Evolutionary conservation across 2,329 filamentous ascomycete genomes (phyloP).

Genomic region (Orbilia oligospora): DNA sequence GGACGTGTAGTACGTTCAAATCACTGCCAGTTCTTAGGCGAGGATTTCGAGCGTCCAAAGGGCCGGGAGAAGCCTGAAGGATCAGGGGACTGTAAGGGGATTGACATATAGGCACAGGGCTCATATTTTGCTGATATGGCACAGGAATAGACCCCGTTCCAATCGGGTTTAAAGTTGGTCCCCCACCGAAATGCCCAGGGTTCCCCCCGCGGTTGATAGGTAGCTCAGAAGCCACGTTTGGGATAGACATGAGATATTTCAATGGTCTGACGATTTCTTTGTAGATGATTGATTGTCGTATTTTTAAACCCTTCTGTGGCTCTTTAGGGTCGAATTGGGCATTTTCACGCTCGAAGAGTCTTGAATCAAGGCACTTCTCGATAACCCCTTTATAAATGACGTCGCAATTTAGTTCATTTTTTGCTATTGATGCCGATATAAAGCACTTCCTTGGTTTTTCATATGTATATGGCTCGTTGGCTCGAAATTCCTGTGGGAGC

Average conservation of each 20-base stretch:
- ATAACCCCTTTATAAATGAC: slow-evolving; percentile 41
- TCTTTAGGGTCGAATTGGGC: slow-evolving; percentile 29
- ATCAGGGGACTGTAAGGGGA: background rate
- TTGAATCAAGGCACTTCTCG: slow-evolving; percentile 39
- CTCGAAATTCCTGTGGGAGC: background rate
- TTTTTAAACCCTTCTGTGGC: slow-evolving; percentile 31
- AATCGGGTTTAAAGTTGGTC: too few relatives aligned
- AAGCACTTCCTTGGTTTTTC: slow-evolving; percentile 13
- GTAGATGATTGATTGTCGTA: slow-evolving; percentile 45
- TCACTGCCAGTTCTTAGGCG: too few relatives aligned
- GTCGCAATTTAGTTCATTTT: slow-evolving; percentile 25
- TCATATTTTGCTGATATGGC: background rate
- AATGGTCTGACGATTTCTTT: slow-evolving; percentile 38
- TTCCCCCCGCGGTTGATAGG: too few relatives aligned
- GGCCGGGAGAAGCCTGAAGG: background rate
- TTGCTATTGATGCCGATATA: slow-evolving; percentile 23
- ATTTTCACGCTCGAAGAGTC: slow-evolving; percentile 18
- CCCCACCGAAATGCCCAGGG: too few relatives aligned
- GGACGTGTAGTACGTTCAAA: background rate
- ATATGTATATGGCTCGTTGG: slow-evolving; percentile 16
- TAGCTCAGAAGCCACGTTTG: background rate
- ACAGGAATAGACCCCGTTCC: background rate
- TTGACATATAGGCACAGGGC: background rate
- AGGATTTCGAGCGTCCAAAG: background rate
- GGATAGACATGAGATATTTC: slow-evolving; percentile 30